phyloP scores from a whole-genome alignment of 2,329 filamentous ascomycete genomes.

The Fusarium nisikadoi region DNA sequence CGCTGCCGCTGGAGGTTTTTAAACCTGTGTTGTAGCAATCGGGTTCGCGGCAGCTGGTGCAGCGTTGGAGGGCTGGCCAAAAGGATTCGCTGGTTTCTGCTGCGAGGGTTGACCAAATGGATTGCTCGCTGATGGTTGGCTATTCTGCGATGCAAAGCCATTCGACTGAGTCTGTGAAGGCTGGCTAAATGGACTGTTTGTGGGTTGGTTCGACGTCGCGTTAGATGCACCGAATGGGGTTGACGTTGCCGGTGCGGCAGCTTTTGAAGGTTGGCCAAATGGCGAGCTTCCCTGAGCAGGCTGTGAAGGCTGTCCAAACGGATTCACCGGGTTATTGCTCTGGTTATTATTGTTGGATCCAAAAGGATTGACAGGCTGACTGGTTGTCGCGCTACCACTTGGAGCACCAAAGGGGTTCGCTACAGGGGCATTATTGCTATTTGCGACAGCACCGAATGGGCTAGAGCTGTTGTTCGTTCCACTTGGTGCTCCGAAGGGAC shows the following conservation, averaged over 20 bases:
- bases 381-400: conserved; percentile 18
- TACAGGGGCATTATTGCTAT: conserved; percentile 36
- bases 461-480: conserved; percentile 38
- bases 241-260: conserved; percentile 26
- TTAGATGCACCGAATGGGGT: conserved; percentile 45
- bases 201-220: conserved; percentile 25
- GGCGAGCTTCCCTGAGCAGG: conserved; percentile 27
- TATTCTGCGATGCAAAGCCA: conserved; percentile 39
- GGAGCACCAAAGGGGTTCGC: conserved; percentile 47
- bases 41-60: conserved; percentile 37
- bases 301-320: conserved; percentile 44
- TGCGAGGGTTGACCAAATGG: conserved; percentile 44
- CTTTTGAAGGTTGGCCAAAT: conserved; percentile 35
- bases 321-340: conserved; percentile 27
- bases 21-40: conserved; percentile 35
- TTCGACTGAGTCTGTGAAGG: conserved; percentile 38
- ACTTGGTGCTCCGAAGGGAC: conserved; percentile 49
- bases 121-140: conserved; percentile 34
- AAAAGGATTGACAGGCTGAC: conserved; percentile 36
- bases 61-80: conserved; percentile 42
- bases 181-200: conserved; percentile 46
- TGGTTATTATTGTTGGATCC: conserved; percentile 30
- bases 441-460: conserved; percentile 42
- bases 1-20: not conserved
- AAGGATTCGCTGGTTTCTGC: conserved; percentile 31